Percentiles rank a stretch among this genome's conserved stretches.
phyloP scores from a whole-genome alignment of 495 filamentous ascomycete species.

The Neurospora sp. region DNA sequence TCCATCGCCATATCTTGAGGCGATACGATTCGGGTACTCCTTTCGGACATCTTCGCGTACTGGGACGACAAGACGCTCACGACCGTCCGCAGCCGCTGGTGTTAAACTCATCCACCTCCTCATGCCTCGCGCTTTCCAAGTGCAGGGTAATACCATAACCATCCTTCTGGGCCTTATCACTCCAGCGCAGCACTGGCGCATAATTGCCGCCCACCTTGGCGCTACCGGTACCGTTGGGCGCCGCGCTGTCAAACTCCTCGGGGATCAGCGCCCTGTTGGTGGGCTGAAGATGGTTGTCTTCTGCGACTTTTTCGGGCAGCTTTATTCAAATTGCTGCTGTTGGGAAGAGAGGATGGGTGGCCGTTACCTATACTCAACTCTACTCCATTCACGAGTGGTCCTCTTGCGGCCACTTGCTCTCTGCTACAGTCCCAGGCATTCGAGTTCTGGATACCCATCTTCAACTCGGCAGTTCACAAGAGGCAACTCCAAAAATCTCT shows the following conservation, averaged over 20 bases:
- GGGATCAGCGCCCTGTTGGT: conserved; percentile 55
- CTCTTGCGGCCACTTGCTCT: too few relatives aligned
- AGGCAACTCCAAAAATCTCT: too few relatives aligned
- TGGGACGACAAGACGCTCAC: not conserved
- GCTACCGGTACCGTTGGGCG: conserved; percentile 61
- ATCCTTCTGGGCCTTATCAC: conserved; percentile 57
- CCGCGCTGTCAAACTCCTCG: conserved; percentile 64
- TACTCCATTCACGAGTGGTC: too few relatives aligned
- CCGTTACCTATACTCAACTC: too few relatives aligned
- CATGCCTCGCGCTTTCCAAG: conserved; percentile 67
- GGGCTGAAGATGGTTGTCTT: too few relatives aligned
- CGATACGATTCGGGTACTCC: not conserved
- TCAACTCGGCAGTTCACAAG: too few relatives aligned
- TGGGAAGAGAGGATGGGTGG: too few relatives aligned
- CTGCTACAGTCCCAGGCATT: too few relatives aligned
- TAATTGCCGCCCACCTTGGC: conserved; percentile 79
- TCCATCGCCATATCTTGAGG: not conserved
- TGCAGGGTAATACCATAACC: conserved; percentile 83
- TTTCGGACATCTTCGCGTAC: not conserved
- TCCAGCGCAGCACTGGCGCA: conserved; percentile 68
- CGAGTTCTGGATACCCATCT: too few relatives aligned
- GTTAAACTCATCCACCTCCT: conserved; percentile 81
- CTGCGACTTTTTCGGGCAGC: too few relatives aligned
- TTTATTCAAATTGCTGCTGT: too few relatives aligned
- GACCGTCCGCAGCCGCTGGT: conserved; percentile 51